A percentile compares a stretch with the other conserved stretches of the same genome.
These are phyloP conservation scores for Aspergillus asperescens DNA, from an alignment of 495 filamentous ascomycete genomes.

Conservation along the genomic window DNA sequence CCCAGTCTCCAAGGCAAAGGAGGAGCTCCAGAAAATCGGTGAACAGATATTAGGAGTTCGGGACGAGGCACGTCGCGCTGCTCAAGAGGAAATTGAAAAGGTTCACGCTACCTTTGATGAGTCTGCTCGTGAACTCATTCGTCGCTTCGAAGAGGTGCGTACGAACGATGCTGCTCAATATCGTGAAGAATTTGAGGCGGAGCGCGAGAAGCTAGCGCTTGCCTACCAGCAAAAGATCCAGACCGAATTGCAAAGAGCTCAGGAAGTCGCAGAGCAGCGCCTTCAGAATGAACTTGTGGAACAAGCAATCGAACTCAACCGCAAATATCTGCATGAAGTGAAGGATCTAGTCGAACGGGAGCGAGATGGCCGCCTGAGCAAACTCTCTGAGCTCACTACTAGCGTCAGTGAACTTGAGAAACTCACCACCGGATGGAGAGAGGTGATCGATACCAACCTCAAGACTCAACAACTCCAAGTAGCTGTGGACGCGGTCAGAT, in stretches of 20 bases:
- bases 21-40: constrained; percentile 70
- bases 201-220: constrained; percentile 68
- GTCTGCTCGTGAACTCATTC: constrained; percentile 71
- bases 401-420: constrained; percentile 76
- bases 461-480: constrained; percentile 93
- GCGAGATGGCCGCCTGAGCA: constrained; percentile 78
- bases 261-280: constrained; percentile 71
- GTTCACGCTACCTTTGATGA: constrained; percentile 73
- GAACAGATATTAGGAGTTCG: constrained; percentile 69
- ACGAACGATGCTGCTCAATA: constrained; percentile 68
- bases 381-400: constrained; percentile 70
- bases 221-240: constrained; percentile 75
- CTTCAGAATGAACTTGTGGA: constrained; percentile 81
- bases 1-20: constrained; percentile 76
- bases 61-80: constrained; percentile 55
- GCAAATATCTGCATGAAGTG: constrained; percentile 71
- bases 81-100: constrained; percentile 67
- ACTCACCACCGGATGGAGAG: constrained; percentile 77
- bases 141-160: constrained; percentile 66
- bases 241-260: constrained; percentile 66
- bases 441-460: constrained; percentile 81
- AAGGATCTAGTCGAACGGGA: constrained; percentile 81
- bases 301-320: constrained; percentile 83
- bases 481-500: constrained; percentile 86
- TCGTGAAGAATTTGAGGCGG: constrained; percentile 82